Evolutionary conservation across 2,329 filamentous ascomycete genomes (phyloP).

Genomic region (Dothistroma septosporum): DNA sequence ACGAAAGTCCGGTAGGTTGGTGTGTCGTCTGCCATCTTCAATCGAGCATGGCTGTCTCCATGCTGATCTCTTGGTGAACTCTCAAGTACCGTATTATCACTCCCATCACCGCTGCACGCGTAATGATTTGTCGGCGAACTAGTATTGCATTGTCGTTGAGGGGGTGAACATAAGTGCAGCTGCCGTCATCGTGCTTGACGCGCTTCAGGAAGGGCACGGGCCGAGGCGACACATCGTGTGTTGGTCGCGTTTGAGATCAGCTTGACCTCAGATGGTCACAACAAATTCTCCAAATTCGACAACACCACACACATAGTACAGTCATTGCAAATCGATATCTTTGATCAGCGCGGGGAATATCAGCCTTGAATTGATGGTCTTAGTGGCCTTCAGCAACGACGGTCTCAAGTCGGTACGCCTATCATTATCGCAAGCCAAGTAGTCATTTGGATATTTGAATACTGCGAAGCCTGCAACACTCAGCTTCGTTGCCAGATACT

Average conservation of each 20-base stretch:
- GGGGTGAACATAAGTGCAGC: not conserved
- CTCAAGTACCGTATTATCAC: not conserved
- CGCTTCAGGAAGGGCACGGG: not conserved
- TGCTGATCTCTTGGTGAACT: not conserved
- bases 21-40: conserved; percentile 21
- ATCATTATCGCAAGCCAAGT: not conserved
- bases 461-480: not conserved
- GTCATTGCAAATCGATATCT: not conserved
- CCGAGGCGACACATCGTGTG: not conserved
- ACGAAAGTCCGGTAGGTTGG: conserved; percentile 56
- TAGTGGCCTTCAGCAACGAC: not conserved
- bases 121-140: not conserved
- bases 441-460: not conserved
- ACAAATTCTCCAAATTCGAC: not conserved
- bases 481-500: not conserved
- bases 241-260: not conserved
- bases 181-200: not conserved
- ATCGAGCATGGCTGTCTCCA: not conserved
- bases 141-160: not conserved
- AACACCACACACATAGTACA: not conserved
- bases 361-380: not conserved
- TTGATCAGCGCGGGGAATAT: not conserved
- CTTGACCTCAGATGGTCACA: not conserved
- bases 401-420: too few species aligned
- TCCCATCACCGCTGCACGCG: not conserved